Percentiles rank a stretch among this genome's conserved stretches.
Evolutionary conservation across 2,329 filamentous ascomycete species (phyloP).

Genomic region (Aspergillus spinulosporus): DNA sequence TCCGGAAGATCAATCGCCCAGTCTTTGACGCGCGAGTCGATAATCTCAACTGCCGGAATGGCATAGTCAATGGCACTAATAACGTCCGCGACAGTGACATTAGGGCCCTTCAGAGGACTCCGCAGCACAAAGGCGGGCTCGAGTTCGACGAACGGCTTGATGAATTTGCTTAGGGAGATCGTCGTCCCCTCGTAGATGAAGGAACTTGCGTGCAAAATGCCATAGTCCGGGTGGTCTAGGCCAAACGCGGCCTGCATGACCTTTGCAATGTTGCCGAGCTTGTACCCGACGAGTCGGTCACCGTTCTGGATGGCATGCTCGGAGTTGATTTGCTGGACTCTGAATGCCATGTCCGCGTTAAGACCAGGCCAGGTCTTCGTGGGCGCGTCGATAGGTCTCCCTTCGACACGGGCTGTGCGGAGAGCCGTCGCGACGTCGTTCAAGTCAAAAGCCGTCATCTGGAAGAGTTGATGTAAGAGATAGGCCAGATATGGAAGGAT

Average conservation of each 20-base stretch:
- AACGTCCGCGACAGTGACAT: conserved; percentile 22
- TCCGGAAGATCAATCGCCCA: conserved; percentile 23
- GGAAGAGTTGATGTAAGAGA: neutral
- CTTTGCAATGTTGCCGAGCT: conserved; percentile 26
- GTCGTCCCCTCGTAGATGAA: conserved; percentile 23
- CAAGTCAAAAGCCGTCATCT: conserved; percentile 2
- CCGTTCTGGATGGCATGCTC: conserved; percentile 18
- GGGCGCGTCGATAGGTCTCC: conserved; percentile 19
- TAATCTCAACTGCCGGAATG: conserved; percentile 22
- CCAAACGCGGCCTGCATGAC: conserved; percentile 26
- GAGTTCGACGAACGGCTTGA: conserved; percentile 23
- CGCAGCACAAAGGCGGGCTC: conserved; percentile 22
- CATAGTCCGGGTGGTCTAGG: conserved; percentile 24
- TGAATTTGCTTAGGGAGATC: conserved; percentile 13
- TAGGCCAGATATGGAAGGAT: neutral
- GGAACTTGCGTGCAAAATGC: conserved; percentile 21
- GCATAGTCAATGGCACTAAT: conserved; percentile 23
- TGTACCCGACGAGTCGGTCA: conserved; percentile 23
- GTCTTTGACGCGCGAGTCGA: conserved; percentile 22
- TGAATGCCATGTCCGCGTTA: conserved; percentile 17
- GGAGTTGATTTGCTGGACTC: conserved; percentile 18
- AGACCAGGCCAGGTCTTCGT: conserved; percentile 21
- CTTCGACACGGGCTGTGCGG: conserved; percentile 16
- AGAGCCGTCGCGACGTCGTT: conserved; percentile 18
- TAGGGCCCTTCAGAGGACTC: conserved; percentile 16